These are phyloP conservation scores for Magnolia officinalis DNA, from an alignment of 164 flowering plant species.

Conservation along the genomic window DNA sequence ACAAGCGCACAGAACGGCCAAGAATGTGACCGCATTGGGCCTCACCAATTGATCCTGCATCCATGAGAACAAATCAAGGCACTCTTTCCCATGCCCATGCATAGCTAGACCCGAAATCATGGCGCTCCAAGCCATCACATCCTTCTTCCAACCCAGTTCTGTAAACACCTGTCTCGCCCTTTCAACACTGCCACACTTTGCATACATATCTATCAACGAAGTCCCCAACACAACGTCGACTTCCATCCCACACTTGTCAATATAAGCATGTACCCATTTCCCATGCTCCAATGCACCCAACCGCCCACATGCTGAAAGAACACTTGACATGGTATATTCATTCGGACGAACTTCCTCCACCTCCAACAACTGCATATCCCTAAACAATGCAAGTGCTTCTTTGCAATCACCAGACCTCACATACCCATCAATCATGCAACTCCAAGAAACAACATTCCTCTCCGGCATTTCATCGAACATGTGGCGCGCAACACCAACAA, in stretches of 20 bases:
- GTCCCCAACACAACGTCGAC: constrained; percentile 31
- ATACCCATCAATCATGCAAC: constrained; percentile 38
- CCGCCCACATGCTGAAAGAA: constrained; percentile 32
- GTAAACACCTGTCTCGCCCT: constrained; percentile 26
- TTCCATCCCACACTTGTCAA: constrained; percentile 24
- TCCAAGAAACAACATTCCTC: constrained; percentile 41
- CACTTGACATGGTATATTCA: constrained; percentile 28
- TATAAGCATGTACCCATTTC: constrained; percentile 33
- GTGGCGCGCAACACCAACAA: constrained; percentile 18
- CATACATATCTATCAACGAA: constrained; percentile 72
- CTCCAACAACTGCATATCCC: constrained; percentile 27
- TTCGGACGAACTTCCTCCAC: constrained; percentile 21
- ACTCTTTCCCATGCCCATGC: constrained; percentile 31
- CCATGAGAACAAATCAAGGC: constrained; percentile 20
- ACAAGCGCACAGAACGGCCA: constrained; percentile 40
- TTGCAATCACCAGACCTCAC: constrained; percentile 20
- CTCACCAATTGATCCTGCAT: constrained; percentile 26
- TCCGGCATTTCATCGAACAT: constrained; percentile 34
- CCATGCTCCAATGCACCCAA: constrained; percentile 38
- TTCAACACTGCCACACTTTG: constrained; percentile 58
- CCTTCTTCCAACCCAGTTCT: constrained; percentile 27
- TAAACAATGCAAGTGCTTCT: constrained; percentile 29
- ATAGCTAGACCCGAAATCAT: constrained; percentile 36
- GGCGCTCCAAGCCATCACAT: constrained; percentile 41
- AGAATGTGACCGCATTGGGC: constrained; percentile 33